Evolutionary conservation across 2,329 filamentous ascomycete species (phyloP), one percentile per base, ranked within the genome.

Genomic region (Ophiocordyceps camponoti-rufipedis): DNA sequence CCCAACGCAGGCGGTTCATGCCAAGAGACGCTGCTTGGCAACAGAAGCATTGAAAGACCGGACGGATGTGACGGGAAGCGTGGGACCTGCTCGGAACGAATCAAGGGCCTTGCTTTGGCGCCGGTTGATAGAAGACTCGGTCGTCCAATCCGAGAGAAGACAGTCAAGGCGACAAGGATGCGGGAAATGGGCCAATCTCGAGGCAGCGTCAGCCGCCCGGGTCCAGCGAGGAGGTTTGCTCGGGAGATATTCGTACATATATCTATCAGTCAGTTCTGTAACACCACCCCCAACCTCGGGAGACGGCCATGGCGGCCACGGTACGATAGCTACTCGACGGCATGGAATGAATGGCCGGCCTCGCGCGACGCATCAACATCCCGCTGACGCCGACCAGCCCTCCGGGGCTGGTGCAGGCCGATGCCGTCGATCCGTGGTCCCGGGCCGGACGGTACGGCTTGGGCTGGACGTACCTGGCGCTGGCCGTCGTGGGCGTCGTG

Each of bases 391-490:
- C 75, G 2, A 71, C 70, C 29, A 80, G 75, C 49, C 74, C 75
- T 1, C 66, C 76, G 1, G 77, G 77, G 13, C 64, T 80, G 31
- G 63, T 80, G 41, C 72, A 80, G 59, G 77, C 77, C 18, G 62
- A 77, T 50, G 74, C 70, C 1, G 65, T 80, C 47, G 88, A 95
- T 59, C 85, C 88, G 23, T 95, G 84, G 82, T 72, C 61, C 28
- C 66, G 85, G 56, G 80, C 87, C 19, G 85, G 82, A 41, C 93
- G 94, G 66, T 94, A 95, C 64, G 86, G 74, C 2, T 65, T 85
- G 44, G 85, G 82, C 47, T 94, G 86, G 78, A 85, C 89, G 13
- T 94, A 93, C 62, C 93, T 94, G 56, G 79, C 82, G 45, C 61
- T 93, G 43, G 76, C 80, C 44, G 61, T 95, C 48, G 71, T 88